Evolutionary conservation across 202 grass and related monocot genomes (phyloP), one percentile per base, ranked within the genome.

Genomic region (Digitaria exilis): DNA sequence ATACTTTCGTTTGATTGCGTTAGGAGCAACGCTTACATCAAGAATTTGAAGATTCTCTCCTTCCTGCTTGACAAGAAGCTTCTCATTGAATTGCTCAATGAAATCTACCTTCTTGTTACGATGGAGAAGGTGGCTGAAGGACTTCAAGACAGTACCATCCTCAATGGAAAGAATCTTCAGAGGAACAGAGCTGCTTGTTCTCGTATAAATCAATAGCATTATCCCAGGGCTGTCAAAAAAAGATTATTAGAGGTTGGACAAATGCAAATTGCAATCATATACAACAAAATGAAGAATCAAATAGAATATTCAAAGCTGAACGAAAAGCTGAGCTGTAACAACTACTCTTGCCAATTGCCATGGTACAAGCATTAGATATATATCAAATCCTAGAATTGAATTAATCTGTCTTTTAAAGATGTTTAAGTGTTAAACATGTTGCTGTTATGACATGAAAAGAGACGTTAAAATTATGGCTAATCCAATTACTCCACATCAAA

Each of bases 11-110:
- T 22, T 62, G 16, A 80, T 55, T 84, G 54, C 5, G 37, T 41
- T 41, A 39, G 52, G 10, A 22, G 64, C 16, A 59, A 64, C 76
- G 29, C 84, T 76, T 90, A 97, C 94, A 92, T 97, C 94, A 66
- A 97, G 94, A 77, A 97, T 97, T 89, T 97, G 94, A 77, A 97
- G 94, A 73, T 97, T 97, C 70, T 97, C 94, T 58, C 88, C 86
- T 74, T 97, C 94, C 82, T 97, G 94, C 78, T 97, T 97, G 64
- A 97, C 94, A 37, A 97, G 81, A 86, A 97, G 94, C 58, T 97
- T 97, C 72, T 94, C 94, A 80, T 97, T 97, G 78, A 97, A 97
- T 63, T 97, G 94, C 41, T 97, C 94, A 51, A 97, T 97, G 43
- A 97, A 97, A 90, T 97, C 94, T 18, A 97, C 91, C 79, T 97